These are phyloP conservation scores for Thymus mandschuricus DNA, from an alignment of 257 asterid species.

Conservation along the genomic window DNA sequence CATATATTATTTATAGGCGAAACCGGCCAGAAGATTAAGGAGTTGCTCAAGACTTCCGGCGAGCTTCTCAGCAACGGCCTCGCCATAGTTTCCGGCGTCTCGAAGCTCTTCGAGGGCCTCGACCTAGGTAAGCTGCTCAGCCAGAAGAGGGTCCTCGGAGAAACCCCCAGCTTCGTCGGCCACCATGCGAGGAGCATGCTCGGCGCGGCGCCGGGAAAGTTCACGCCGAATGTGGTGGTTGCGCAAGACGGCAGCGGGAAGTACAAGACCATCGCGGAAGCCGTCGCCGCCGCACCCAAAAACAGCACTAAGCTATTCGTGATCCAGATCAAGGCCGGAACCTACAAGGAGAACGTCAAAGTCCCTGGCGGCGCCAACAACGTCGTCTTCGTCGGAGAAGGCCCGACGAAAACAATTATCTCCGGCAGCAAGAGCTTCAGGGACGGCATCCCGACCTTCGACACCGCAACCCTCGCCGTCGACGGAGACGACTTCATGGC, in stretches of 20 bases:
- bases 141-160: conserved; percentile 33
- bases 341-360: conserved; percentile 50
- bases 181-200: conserved; percentile 39
- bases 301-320: conserved; percentile 38
- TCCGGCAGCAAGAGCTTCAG: conserved; percentile 46
- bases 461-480: conserved; percentile 59
- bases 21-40: conserved; percentile 62
- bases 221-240: conserved; percentile 52
- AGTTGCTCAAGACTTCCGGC: conserved; percentile 45
- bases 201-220: conserved; percentile 20
- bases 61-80: conserved; percentile 63
- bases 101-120: conserved; percentile 36
- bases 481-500: conserved; percentile 67
- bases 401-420: conserved; percentile 60
- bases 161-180: conserved; percentile 30
- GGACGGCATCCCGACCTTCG: conserved; percentile 47
- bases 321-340: conserved; percentile 63
- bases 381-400: conserved; percentile 63
- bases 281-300: conserved; percentile 42
- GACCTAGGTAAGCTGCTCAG: conserved; percentile 40
- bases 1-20: conserved; percentile 31
- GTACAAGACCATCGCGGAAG: conserved; percentile 51
- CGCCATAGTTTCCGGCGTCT: conserved; percentile 53
- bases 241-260: conserved; percentile 73
- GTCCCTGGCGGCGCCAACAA: conserved; percentile 46